Conservation (phyloP, 2,329 filamentous ascomycete genomes). For the Delphinella strobiligena region DNA sequence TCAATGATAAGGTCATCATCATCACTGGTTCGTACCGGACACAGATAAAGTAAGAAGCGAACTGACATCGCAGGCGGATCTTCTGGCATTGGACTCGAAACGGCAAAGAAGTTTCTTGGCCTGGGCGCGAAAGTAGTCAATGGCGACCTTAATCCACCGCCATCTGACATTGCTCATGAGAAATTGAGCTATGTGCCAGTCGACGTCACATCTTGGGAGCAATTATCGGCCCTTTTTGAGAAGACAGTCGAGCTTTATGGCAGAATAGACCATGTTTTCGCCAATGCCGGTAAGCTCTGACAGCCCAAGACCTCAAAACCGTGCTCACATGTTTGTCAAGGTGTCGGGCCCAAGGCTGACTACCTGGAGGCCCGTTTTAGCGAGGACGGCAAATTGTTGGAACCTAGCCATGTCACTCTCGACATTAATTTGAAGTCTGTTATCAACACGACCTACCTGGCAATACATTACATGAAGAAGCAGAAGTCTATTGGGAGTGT, state of each 20-base stretch:
- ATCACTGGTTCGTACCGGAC: slow-evolving; percentile 5
- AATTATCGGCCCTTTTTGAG: slow-evolving; percentile 41
- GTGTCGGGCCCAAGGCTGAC: slow-evolving; percentile 34
- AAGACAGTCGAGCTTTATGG: slow-evolving; percentile 30
- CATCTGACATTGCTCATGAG: slow-evolving; percentile 11
- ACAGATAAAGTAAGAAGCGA: slow-evolving; percentile 2
- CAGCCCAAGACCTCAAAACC: too few species aligned
- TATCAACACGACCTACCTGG: slow-evolving; percentile 29
- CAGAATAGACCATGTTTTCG: slow-evolving; percentile 34
- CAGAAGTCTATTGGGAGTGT: slow-evolving; percentile 39
- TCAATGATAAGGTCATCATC: slow-evolving; percentile 2
- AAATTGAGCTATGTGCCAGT: slow-evolving; percentile 16
- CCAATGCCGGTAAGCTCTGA: slow-evolving; percentile 21
- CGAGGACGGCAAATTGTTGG: slow-evolving; percentile 15
- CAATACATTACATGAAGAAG: slow-evolving; percentile 35
- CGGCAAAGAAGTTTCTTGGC: slow-evolving; percentile 38
- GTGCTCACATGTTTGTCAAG: not conserved
- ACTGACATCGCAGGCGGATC: slow-evolving; percentile 34
- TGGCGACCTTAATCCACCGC: slow-evolving; percentile 38
- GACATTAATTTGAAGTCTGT: slow-evolving; percentile 32
- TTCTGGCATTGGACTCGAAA: slow-evolving; percentile 49
- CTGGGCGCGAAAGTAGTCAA: slow-evolving; percentile 39
- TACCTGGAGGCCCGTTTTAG: slow-evolving; percentile 25
- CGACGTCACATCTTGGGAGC: slow-evolving; percentile 34
- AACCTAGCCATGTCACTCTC: slow-evolving; percentile 23